Percentiles rank a stretch among this genome's conserved stretches.
Conservation (phyloP, 2,329 filamentous ascomycete genomes). For the Talaromyces islandicus region DNA sequence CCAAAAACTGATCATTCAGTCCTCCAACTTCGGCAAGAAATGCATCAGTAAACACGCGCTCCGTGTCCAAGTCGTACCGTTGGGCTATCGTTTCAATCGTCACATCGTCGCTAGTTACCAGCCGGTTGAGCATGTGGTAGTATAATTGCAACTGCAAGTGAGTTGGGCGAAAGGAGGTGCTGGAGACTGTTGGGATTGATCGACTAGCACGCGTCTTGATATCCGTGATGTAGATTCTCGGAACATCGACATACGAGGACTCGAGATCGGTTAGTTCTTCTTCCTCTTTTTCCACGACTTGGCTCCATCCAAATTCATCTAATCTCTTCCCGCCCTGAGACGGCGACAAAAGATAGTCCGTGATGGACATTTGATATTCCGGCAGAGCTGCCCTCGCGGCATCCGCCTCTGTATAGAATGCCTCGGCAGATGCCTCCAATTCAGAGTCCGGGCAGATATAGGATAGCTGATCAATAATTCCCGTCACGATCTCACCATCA, state of each 20-base stretch:
- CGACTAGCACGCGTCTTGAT: slow-evolving; percentile 71
- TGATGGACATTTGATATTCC: slow-evolving; percentile 41
- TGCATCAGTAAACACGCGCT: slow-evolving; percentile 65
- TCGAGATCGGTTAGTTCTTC: slow-evolving; percentile 1
- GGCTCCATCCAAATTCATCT: slow-evolving; percentile 23
- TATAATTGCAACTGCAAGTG: slow-evolving; percentile 88
- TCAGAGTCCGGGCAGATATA: slow-evolving; percentile 68
- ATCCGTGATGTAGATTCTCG: slow-evolving; percentile 69
- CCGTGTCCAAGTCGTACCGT: slow-evolving; percentile 63
- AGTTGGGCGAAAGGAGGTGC: slow-evolving; percentile 64
- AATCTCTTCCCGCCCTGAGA: slow-evolving; percentile 29
- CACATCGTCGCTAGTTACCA: slow-evolving; percentile 62
- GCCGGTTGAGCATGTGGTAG: slow-evolving; percentile 70
- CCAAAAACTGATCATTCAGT: slow-evolving; percentile 62
- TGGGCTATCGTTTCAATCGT: slow-evolving; percentile 63
- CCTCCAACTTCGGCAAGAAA: slow-evolving; percentile 71
- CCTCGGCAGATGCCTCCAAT: slow-evolving; percentile 56
- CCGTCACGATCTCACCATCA: slow-evolving; percentile 77
- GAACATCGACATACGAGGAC: slow-evolving; percentile 18
- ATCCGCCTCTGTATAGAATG: slow-evolving; percentile 32
- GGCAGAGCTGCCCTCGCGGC: slow-evolving; percentile 30
- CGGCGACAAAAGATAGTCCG: slow-evolving; percentile 38
- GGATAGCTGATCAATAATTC: slow-evolving; percentile 81
- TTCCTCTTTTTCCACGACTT: slow-evolving; percentile 11
- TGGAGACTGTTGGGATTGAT: slow-evolving; percentile 54